Base-by-base conservation (phyloP, 805 yeast species). In the Nakazawaea anatomiae region DNA sequence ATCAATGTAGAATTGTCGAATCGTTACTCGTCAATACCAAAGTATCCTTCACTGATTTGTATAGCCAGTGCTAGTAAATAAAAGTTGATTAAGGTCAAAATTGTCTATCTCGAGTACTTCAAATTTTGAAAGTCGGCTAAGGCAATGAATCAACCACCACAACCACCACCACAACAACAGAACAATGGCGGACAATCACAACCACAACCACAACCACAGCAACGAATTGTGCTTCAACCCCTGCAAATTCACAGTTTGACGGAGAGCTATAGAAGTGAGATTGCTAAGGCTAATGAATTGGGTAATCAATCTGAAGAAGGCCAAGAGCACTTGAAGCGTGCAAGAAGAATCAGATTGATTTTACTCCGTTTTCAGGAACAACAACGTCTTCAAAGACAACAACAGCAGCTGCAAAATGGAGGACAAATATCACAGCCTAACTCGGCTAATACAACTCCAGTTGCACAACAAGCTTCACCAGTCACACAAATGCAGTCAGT, bases 281-380 rank as follows among this genome's bases (percentile, higher is more conserved):
- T 81, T 34, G 80, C 79, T 27, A 76, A 78, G 57, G 90, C 89
- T 1, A 80, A 78, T 57, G 76, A 75, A 14, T 76, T 83, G 0
- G 88, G 89, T 3, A 72, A 73, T 35, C 79, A 76, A 29, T 75
- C 83, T 0, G 81, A 77, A 0, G 80, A 73, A 52, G 89, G 89
- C 18, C 77, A 79, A 57, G 83, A 80, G 54, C 85, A 84, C 57
- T 66, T 79, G 57, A 73, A 72, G 53, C 80, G 78, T 54, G 89
- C 89, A 3, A 82, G 84, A 42, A 76, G 76, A 50, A 80, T 85
- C 55, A 83, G 80, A 61, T 78, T 77, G 43, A 71, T 85, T 35
- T 70, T 85, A 59, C 69, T 82, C 47, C 78, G 76, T 50, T 80
- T 77, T 58, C 79, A 75, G 54, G 72, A 71, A 9, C 80, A 78